Evolutionary conservation across 2,329 filamentous ascomycete genomes (phyloP).

Genomic region (Botrytis fabae): DNA sequence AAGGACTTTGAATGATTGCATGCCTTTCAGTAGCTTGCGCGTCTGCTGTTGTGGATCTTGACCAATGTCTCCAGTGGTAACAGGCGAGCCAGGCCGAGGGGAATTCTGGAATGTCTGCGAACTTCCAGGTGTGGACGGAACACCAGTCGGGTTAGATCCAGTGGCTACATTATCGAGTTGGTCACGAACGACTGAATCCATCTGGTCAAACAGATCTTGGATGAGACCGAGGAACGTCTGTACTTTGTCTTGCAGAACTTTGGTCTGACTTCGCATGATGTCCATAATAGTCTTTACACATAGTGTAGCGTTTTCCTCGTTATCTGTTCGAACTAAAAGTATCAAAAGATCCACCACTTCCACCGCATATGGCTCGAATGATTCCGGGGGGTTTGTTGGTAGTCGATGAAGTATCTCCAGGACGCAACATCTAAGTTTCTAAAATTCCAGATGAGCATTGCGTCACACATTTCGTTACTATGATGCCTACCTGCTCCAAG

Average conservation of each 20-base stretch:
- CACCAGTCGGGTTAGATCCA: constrained; percentile 52
- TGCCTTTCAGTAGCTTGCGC: constrained; percentile 81
- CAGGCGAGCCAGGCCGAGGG: constrained; percentile 85
- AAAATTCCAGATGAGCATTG: constrained; percentile 22
- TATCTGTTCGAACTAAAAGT: constrained; percentile 83
- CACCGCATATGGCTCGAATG: constrained; percentile 82
- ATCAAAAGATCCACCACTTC: constrained; percentile 91
- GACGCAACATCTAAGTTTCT: constrained; percentile 89
- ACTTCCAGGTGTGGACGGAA: constrained; percentile 66
- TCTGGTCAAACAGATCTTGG: constrained; percentile 91
- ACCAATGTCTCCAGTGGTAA: constrained; percentile 79
- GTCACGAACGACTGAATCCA: constrained; percentile 91
- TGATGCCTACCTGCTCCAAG: constrained; percentile 71
- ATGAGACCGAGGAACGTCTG: constrained; percentile 90
- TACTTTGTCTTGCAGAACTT: constrained; percentile 76
- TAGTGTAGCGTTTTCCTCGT: constrained; percentile 97
- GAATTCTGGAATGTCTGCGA: constrained; percentile 74
- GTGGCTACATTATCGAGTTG: constrained; percentile 80
- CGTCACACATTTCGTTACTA: constrained; percentile 2
- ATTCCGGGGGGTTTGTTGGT: constrained; percentile 70
- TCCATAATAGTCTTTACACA: constrained; percentile 99
- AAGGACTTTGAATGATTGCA: constrained; percentile 98
- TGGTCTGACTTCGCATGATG: constrained; percentile 88
- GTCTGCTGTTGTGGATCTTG: constrained; percentile 78
- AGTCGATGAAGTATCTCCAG: constrained; percentile 93